Evolutionary conservation across 2,329 filamentous ascomycete genomes (phyloP).

Genomic region (Nannizzia gypsea): DNA sequence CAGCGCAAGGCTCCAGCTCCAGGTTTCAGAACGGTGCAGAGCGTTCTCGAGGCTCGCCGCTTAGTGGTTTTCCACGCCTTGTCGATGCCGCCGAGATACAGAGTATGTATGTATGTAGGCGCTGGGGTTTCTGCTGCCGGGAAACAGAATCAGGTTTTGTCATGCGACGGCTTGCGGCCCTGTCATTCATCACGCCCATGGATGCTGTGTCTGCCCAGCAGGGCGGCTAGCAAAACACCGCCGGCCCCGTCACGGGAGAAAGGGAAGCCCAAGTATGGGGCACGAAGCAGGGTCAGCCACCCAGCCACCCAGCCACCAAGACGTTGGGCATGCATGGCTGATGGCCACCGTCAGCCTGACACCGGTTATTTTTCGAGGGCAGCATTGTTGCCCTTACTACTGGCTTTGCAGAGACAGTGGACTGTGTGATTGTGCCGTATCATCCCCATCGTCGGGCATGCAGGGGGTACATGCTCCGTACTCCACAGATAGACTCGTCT

Average conservation of each 20-base stretch:
- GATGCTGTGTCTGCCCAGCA: not conserved
- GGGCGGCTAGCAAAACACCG: not conserved
- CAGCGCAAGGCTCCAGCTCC: not conserved
- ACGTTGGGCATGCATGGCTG: not conserved
- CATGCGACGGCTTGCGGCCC: not conserved
- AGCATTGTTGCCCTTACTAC: not conserved
- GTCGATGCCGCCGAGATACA: not conserved
- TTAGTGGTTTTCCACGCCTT: not conserved
- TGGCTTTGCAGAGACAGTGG: not conserved
- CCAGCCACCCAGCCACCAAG: not conserved
- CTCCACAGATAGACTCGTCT: not conserved
- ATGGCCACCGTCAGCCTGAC: not conserved
- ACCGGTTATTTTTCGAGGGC: not conserved
- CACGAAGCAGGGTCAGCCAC: not conserved
- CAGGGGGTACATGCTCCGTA: not conserved
- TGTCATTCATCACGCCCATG: not conserved
- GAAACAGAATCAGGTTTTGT: not conserved
- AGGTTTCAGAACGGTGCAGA: not conserved
- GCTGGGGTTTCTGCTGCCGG: not conserved
- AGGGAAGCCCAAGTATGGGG: not conserved
- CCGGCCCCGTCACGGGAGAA: not conserved
- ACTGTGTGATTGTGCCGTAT: not conserved
- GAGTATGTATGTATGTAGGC: not conserved
- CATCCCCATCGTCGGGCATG: not conserved
- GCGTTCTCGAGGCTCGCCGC: not conserved